These are phyloP conservation scores for Terana coerulea DNA, from an alignment of 768 basidiomycete species.

Conservation along the genomic window DNA sequence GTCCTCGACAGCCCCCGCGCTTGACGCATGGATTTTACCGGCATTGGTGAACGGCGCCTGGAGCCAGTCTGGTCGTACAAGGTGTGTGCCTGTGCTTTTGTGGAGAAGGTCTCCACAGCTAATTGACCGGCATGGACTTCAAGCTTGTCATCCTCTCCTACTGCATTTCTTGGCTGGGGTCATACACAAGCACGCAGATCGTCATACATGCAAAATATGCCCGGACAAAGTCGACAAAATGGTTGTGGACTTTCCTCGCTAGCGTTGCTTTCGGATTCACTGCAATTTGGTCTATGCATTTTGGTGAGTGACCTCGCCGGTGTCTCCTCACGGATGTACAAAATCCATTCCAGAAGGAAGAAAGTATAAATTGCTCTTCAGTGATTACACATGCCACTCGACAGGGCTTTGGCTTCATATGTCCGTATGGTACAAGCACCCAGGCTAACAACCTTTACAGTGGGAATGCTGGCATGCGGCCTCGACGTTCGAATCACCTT, in stretches of 20 bases:
- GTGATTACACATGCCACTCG: not conserved
- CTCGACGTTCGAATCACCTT: slow-evolving; percentile 24
- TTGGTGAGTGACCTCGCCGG: slow-evolving; percentile 17
- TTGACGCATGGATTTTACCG: slow-evolving; percentile 13
- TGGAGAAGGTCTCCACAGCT: not conserved
- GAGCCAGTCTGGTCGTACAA: slow-evolving; percentile 23
- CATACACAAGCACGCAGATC: slow-evolving; percentile 28
- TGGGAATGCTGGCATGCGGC: slow-evolving; percentile 27
- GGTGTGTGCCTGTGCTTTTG: slow-evolving; percentile 10
- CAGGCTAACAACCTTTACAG: slow-evolving; percentile 13
- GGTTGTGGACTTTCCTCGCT: slow-evolving; percentile 25
- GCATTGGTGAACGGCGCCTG: slow-evolving; percentile 21
- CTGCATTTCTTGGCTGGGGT: slow-evolving; percentile 27
- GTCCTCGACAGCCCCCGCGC: slow-evolving; percentile 3
- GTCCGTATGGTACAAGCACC: too few relatives aligned
- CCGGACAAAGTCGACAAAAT: slow-evolving; percentile 14
- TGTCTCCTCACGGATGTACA: not conserved
- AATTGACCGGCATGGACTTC: not conserved
- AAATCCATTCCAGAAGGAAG: not conserved
- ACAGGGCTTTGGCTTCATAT: not conserved
- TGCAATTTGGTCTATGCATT: slow-evolving; percentile 30
- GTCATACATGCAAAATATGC: slow-evolving; percentile 29
- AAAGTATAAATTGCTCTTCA: not conserved
- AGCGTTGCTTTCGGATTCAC: slow-evolving; percentile 28
- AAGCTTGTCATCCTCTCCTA: slow-evolving; percentile 27